Percentiles rank a stretch among this genome's conserved stretches.
Evolutionary conservation across 2,329 filamentous ascomycete species (phyloP).

Genomic region (Paecilomyces fulvus): DNA sequence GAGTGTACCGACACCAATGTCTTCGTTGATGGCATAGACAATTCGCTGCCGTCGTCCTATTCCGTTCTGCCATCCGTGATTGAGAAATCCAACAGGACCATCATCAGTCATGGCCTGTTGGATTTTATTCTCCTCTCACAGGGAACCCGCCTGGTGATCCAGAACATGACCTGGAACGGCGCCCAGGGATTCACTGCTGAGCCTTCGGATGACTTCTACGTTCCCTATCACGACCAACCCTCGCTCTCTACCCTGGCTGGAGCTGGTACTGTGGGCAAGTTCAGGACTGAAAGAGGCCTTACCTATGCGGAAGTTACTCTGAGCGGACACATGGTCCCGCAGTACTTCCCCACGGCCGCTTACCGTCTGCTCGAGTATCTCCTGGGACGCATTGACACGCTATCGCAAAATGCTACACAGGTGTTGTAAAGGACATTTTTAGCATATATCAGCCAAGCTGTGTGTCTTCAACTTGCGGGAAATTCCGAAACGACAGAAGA

Average conservation of each 20-base stretch:
- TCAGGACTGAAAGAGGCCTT: slow-evolving; percentile 65
- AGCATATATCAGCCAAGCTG: no score
- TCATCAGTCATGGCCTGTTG: slow-evolving; percentile 63
- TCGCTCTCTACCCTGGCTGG: slow-evolving; percentile 57
- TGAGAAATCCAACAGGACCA: slow-evolving; percentile 56
- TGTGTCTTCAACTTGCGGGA: no score
- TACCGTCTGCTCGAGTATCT: slow-evolving; percentile 54
- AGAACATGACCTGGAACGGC: slow-evolving; percentile 76
- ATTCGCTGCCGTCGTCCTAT: slow-evolving; percentile 46
- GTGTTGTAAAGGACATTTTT: neutral
- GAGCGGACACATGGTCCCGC: slow-evolving; percentile 38
- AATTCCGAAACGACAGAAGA: no score
- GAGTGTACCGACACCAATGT: slow-evolving; percentile 33
- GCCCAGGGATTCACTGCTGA: slow-evolving; percentile 57
- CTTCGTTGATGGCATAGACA: slow-evolving; percentile 35
- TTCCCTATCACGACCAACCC: slow-evolving; percentile 42
- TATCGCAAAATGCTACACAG: neutral
- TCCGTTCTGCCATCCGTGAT: slow-evolving; percentile 37
- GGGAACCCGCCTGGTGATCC: slow-evolving; percentile 62
- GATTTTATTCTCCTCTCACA: slow-evolving; percentile 62
- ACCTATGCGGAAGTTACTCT: slow-evolving; percentile 50
- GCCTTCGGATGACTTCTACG: slow-evolving; percentile 54
- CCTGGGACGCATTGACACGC: slow-evolving; percentile 19
- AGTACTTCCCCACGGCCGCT: slow-evolving; percentile 59
- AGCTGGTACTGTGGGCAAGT: slow-evolving; percentile 59